phyloP scores from a whole-genome alignment of 257 asterid genomes.

The Capsicum baccatum region DNA sequence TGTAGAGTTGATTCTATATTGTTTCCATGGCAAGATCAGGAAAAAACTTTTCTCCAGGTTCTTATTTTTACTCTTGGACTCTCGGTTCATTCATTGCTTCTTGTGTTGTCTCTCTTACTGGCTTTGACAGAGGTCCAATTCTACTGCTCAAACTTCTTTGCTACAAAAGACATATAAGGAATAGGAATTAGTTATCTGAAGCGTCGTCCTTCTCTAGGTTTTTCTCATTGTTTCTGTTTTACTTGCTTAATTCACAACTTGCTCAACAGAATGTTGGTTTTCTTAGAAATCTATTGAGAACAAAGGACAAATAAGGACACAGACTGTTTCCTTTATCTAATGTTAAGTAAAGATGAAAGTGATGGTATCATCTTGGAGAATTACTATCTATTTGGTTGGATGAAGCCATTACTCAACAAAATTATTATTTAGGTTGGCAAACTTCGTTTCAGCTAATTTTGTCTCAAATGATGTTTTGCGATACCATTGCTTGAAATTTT shows the following conservation, averaged over 20 bases:
- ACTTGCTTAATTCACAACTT: slow-evolving; percentile 1
- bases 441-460: background rate
- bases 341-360: background rate
- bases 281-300: background rate
- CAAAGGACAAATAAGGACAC: background rate
- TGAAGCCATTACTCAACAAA: background rate
- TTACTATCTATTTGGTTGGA: slow-evolving; percentile 10
- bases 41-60: background rate
- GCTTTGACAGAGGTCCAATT: background rate
- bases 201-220: background rate
- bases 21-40: background rate
- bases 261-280: background rate
- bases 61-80: background rate
- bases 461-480: background rate
- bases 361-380: background rate
- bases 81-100: background rate
- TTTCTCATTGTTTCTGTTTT: slow-evolving; percentile 13
- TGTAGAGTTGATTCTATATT: slow-evolving; percentile 14
- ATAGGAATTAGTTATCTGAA: background rate
- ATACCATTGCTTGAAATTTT: background rate
- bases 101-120: background rate
- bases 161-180: background rate
- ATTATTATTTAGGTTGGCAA: background rate
- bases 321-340: background rate
- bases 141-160: background rate